These are phyloP conservation scores for Mucor ambiguus DNA, from an alignment of 371 early-diverging fungal genomes.

Conservation along the genomic window DNA sequence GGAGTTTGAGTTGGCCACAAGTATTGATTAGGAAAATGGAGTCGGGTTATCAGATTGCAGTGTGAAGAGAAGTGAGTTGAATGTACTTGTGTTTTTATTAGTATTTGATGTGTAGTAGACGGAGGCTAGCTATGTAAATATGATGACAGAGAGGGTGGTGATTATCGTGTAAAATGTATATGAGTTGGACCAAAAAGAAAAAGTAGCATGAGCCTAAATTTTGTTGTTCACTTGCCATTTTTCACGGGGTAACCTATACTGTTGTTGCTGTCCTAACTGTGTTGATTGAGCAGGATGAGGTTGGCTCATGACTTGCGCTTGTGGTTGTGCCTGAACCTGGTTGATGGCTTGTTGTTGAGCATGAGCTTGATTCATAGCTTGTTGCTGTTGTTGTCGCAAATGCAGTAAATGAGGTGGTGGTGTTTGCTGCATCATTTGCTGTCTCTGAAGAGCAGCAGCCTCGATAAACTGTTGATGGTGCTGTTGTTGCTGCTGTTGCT, in stretches of 20 bases:
- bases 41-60: too few species aligned
- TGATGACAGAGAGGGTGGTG: not conserved
- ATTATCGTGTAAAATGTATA: not conserved
- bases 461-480: constrained; percentile 13
- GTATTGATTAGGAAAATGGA: too few species aligned
- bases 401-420: constrained; percentile 20
- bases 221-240: constrained; percentile 24
- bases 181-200: not conserved
- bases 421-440: not conserved
- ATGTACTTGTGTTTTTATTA: not conserved
- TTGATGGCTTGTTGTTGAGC: not conserved
- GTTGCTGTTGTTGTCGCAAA: constrained; percentile 10
- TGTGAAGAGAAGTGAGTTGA: too few species aligned
- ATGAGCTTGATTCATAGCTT: constrained; percentile 2
- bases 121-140: too few species aligned
- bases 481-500: too few species aligned
- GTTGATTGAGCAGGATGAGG: not conserved
- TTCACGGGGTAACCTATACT: constrained; percentile 18
- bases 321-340: not conserved
- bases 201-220: constrained; percentile 8
- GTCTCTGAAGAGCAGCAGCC: constrained; percentile 2
- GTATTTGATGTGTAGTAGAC: not conserved
- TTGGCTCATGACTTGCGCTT: constrained; percentile 3
- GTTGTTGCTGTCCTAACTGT: constrained; percentile 1
- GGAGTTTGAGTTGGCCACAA: too few species aligned